Base-by-base conservation (phyloP, 1,284 basidiomycete genomes). In the Porogramme epimiltina region DNA sequence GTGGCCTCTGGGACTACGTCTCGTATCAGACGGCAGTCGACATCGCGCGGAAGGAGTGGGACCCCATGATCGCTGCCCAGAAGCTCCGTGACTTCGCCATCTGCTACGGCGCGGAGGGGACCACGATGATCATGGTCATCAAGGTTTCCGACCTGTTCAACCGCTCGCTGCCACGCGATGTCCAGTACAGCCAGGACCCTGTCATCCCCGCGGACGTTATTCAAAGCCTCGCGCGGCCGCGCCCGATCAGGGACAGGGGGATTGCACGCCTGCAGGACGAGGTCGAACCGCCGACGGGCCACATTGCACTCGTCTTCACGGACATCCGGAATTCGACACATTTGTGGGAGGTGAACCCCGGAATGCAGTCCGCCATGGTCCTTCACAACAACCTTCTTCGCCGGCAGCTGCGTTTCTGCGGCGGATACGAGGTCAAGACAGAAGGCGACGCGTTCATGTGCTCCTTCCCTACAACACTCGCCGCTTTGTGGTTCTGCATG, bases 391-490 rank as follows among this genome's bases (percentile, higher is more conserved):
- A 78, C 54, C 77, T 98, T 15, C 79, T 99, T 52, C 87, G 96
- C 20, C 82, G 95, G 10, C 89, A 93, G 60, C 74, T 99, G 39
- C 85, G 96, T 26, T 80, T 91, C 47, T 96, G 95, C 65, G 95
- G 95, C 38, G 97, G 97, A 0, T 99, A 98, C 71, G 95, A 99
- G 73, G 96, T 98, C 64, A 99, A 99, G 73, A 99, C 97, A 19
- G 97, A 99, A 87, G 97, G 97, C 33, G 97, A 99, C 66, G 89
- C 96, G 0, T 99, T 99, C 77, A 97, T 99, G 92, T 95, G 96
- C 43, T 95, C 95, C 16, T 99, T 99, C 80, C 91, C 91, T 9
- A 91, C 86, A 4, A 85, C 95, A 8, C 80, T 93, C 3, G 82
- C 92, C 0, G 97, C 94, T 0, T 70, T 99, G 34, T 85, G 95